Evolutionary conservation across 805 yeast species (phyloP).

Genomic region (Wickerhamomyces sydowiorum): DNA sequence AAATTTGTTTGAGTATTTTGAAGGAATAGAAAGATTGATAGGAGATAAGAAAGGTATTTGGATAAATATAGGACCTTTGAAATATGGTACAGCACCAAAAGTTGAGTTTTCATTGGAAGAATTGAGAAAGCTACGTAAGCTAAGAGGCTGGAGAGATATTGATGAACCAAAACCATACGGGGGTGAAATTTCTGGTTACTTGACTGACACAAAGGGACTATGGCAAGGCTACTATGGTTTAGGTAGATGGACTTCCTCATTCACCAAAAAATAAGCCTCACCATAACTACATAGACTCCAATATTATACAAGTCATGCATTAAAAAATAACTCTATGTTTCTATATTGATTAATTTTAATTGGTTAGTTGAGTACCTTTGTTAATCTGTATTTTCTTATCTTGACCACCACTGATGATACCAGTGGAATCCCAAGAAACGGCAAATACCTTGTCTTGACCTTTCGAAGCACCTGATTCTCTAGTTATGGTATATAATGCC

Average conservation of each 20-base stretch:
- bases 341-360: neutral
- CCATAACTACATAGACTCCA: neutral
- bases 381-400: constrained; percentile 91
- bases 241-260: constrained; percentile 41
- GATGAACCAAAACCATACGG: constrained; percentile 29
- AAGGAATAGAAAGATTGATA: constrained; percentile 47
- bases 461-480: constrained; percentile 50
- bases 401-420: constrained; percentile 90
- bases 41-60: constrained; percentile 52
- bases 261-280: neutral
- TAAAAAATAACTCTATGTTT: neutral
- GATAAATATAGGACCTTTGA: constrained; percentile 90
- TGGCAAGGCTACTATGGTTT: constrained; percentile 80
- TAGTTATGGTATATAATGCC: constrained; percentile 73
- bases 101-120: constrained; percentile 76
- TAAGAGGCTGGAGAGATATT: constrained; percentile 59
- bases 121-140: constrained; percentile 41
- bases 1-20: constrained; percentile 70
- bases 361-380: constrained; percentile 26
- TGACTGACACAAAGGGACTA: constrained; percentile 59
- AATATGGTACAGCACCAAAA: constrained; percentile 82
- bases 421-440: constrained; percentile 77
- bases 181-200: constrained; percentile 46
- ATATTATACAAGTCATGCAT: neutral
- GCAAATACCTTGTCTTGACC: constrained; percentile 69